Percentiles rank a stretch among this genome's conserved stretches.
Evolutionary conservation across 148 eudicot genomes (phyloP).

Genomic region (Cornus florida): DNA sequence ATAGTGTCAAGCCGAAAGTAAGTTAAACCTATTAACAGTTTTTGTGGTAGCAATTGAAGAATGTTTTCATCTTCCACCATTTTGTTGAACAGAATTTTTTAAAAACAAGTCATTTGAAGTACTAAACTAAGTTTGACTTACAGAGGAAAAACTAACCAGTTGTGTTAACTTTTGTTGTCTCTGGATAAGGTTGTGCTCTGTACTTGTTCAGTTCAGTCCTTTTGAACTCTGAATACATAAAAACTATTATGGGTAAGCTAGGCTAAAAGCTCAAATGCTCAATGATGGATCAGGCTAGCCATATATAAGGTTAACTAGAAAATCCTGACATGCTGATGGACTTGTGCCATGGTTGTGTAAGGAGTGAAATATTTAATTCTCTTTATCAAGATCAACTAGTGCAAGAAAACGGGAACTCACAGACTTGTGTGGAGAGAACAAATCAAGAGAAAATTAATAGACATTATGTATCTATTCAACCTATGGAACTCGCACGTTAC

Average conservation of each 20-base stretch:
- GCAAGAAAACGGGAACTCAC: not conserved
- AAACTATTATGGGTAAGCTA: not conserved
- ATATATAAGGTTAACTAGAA: not conserved
- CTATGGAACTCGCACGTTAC: not conserved
- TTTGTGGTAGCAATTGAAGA: not conserved
- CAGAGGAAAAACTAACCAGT: conserved; percentile 42
- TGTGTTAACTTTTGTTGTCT: conserved; percentile 27
- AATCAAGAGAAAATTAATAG: not conserved
- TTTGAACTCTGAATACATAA: conserved; percentile 59
- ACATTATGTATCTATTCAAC: not conserved
- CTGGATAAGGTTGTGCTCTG: conserved; percentile 44
- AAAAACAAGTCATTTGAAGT: not conserved
- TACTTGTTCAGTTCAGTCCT: conserved; percentile 66
- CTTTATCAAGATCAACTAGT: not conserved
- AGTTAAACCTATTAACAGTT: not conserved
- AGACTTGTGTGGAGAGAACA: not conserved
- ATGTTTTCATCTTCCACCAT: not conserved
- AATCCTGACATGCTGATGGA: not conserved
- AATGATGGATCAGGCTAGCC: not conserved
- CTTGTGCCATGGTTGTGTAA: not conserved
- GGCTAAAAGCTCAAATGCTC: not conserved
- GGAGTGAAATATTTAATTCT: not conserved
- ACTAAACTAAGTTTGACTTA: not conserved
- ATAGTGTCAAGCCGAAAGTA: not conserved
- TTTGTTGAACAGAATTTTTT: not conserved